Percentiles rank a stretch among this genome's conserved stretches.
Evolutionary conservation across 2,329 filamentous ascomycete genomes (phyloP).

Genomic region (Rhexocercosporidium sp.): DNA sequence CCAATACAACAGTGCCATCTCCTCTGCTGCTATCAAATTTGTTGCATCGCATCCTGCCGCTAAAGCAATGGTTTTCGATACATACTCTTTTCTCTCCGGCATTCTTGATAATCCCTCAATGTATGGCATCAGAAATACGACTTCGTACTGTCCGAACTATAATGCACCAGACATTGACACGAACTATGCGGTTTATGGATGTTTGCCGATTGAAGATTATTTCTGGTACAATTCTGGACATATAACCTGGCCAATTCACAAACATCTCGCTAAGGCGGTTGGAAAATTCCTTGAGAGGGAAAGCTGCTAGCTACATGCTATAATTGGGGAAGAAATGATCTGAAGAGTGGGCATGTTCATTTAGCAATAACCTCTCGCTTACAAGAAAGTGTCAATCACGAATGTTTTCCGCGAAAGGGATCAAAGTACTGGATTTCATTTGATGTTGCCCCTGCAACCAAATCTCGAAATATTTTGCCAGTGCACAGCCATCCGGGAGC

Average conservation of each 20-base stretch:
- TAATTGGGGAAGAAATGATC: background rate
- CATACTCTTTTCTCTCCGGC: constrained; percentile 47
- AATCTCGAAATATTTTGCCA: no score
- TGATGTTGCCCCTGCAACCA: no score
- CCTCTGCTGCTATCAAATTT: constrained; percentile 25
- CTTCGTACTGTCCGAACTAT: constrained; percentile 50
- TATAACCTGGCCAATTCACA: constrained; percentile 50
- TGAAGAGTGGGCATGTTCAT: background rate
- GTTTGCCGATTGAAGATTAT: constrained; percentile 49
- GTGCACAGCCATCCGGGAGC: no score
- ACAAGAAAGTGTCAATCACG: background rate
- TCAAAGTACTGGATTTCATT: no score
- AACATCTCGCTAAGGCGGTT: constrained; percentile 43
- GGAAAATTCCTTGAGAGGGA: constrained; percentile 28
- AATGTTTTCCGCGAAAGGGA: no score
- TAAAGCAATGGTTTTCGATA: constrained; percentile 51
- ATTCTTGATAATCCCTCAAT: constrained; percentile 48
- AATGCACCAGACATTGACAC: constrained; percentile 51
- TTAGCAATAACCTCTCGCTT: no score
- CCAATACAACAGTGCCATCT: constrained; percentile 50
- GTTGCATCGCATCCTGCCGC: constrained; percentile 39
- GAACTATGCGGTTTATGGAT: constrained; percentile 52
- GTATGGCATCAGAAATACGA: constrained; percentile 53
- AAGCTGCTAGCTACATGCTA: background rate
- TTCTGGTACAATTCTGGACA: constrained; percentile 56